Percentiles rank a stretch among this genome's conserved stretches.
Conservation (phyloP, 176 grass and related monocot species). For the Eleusine indica region DNA sequence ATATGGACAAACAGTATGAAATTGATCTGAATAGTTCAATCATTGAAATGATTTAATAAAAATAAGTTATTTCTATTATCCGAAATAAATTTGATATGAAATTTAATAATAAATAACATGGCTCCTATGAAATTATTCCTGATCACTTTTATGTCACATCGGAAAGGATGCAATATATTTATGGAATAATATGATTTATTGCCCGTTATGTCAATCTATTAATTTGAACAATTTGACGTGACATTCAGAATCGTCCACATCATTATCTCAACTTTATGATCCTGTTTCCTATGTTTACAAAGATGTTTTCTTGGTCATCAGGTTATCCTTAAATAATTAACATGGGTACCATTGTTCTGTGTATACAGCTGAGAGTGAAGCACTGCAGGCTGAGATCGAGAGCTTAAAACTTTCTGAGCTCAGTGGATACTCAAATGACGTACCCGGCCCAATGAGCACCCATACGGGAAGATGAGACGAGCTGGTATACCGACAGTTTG, state of each 20-base stretch:
- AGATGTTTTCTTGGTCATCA: neutral
- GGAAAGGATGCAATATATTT: no score
- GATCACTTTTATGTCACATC: no score
- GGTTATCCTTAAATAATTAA: neutral
- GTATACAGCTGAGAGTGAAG: neutral
- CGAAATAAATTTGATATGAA: no score
- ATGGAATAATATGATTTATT: no score
- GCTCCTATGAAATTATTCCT: no score
- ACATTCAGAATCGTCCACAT: neutral
- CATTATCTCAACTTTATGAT: neutral
- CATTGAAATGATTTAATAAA: no score
- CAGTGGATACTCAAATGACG: neutral
- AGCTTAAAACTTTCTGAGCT: neutral
- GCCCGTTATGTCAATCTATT: no score
- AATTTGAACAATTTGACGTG: neutral
- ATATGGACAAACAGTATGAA: no score
- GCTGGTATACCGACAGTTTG: neutral
- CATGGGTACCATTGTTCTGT: neutral
- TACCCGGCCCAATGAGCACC: neutral
- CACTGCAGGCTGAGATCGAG: neutral
- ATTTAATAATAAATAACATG: no score
- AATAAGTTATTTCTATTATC: no score
- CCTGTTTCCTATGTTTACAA: neutral
- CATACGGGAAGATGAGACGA: neutral
- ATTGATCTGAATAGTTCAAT: no score